Base-by-base conservation (phyloP, 2,329 filamentous ascomycete species). In the Aspergillus tamarii region DNA sequence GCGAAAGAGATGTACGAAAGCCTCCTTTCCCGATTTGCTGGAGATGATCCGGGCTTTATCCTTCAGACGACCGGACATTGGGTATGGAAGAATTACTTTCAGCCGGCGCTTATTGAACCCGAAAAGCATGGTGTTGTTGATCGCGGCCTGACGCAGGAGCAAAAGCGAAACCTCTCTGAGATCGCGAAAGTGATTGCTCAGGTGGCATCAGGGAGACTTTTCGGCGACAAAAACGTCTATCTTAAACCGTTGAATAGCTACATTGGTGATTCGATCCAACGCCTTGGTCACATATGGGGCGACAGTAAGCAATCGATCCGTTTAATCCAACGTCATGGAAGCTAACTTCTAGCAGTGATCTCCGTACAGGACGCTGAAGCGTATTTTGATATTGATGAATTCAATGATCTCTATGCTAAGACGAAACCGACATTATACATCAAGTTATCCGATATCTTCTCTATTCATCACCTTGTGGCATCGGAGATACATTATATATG, bases 361-460 rank as follows among this genome's bases (percentile, higher is more conserved):
- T 88, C 90, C 14, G 91, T 98, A 14, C 89, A 91, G 16, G 90
- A 95, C 71, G 92, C 93, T 0, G 95, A 99, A 78, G 86, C 88
- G 59, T 95, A 95, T 28, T 99, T 98, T 74, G 94, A 98, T 77
- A 97, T 99, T 76, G 95, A 99, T 75, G 95, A 98, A 77, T 99
- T 95, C 86, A 98, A 97, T 76, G 95, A 99, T 74, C 85, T 99
- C 8, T 98, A 98, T 75, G 92, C 94, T 62, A 94, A 96, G 77
- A 95, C 93, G 67, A 97, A 97, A 79, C 95, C 95, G 8, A 98
- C 94, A 0, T 84, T 99, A n/a, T 99, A 98, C 82, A 97, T 99
- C 83, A 99, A 99, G 82, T 94, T 99, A 87, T 88, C 91, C 19
- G 95, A 99, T 76, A 94, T 99, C 62, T 98, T 99, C 77, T 92